Base-by-base conservation (phyloP, 345 rosid species). In the Lagerstroemia speciosa region DNA sequence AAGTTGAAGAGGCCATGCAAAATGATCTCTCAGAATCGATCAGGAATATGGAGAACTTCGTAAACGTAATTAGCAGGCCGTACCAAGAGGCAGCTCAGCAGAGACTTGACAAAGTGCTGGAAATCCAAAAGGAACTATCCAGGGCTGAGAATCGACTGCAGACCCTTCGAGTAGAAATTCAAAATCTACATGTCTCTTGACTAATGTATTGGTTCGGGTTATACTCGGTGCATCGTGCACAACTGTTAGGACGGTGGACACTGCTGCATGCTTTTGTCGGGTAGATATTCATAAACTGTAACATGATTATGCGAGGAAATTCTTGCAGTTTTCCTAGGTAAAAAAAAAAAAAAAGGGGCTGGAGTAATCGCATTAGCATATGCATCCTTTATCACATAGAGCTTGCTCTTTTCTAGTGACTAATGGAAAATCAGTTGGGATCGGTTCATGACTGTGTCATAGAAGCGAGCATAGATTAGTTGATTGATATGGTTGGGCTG, bases 1-100 rank as follows among this genome's bases (percentile, higher is more conserved):
- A 94, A 72, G 82, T 94, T 26, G 99, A 94, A 75, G 91, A 83
- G 60, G 91, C 95, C 60, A 94, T 94, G 99, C 86, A 80, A 69
- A 89, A 83, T 74, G 99, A 94, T 84, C 87, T 89, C 64, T 50
- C 53, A 69, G 89, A 83, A 76, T 78, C 86, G 1, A 53, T 81
- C 22, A 32, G 27, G 36, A 82, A 83, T 74, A 63, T 94, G 76
- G 85, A 82, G 36, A 81, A 76, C 64, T 88, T 84, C 65, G 88
- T 89, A 31, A 79, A 71, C 71, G 75, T 68, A 11, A 75, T 83
- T 36, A 89, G 88, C 78, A 88, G 82, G 76, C 96, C 99, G 20
- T 89, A 85, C 72, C 89, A 69, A 82, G 97, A 84, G 66, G 91
- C 87, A 62, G 95, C 96, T 4, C 86, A 82, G 73, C 69, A 62